A percentile compares a stretch with the other conserved stretches of the same genome.
phyloP scores from a whole-genome alignment of 768 basidiomycete species.

The Hericium alpestre region DNA sequence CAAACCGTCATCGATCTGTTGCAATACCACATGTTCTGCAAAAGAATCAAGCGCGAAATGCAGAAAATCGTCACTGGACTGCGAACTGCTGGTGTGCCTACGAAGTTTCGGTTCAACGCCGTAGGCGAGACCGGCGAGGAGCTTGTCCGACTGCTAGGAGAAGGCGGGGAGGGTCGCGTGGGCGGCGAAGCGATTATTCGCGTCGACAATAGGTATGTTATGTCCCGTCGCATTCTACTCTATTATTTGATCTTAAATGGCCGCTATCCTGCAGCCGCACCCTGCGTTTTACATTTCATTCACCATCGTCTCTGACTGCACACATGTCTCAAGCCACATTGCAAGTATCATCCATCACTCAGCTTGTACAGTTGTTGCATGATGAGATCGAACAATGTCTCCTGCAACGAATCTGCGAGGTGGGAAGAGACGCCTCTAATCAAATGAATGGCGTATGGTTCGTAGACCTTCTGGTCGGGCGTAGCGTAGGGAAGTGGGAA shows the following conservation, averaged over 20 bases:
- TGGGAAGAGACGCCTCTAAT: slow-evolving; percentile 48
- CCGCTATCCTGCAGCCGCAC: slow-evolving; percentile 39
- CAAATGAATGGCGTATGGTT: slow-evolving; percentile 57
- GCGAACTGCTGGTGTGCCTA: slow-evolving; percentile 40
- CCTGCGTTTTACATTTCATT: slow-evolving; percentile 62
- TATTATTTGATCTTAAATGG: not conserved
- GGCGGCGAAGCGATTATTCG: slow-evolving; percentile 67
- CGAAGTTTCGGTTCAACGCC: slow-evolving; percentile 46
- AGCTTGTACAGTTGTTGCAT: slow-evolving; percentile 60
- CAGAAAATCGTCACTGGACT: slow-evolving; percentile 39
- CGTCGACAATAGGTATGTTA: slow-evolving; percentile 63
- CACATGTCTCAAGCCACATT: slow-evolving; percentile 75
- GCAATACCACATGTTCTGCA: slow-evolving; percentile 70
- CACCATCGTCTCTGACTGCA: slow-evolving; percentile 68
- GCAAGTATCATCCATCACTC: slow-evolving; percentile 61
- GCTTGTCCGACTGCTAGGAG: slow-evolving; percentile 40
- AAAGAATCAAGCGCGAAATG: slow-evolving; percentile 49
- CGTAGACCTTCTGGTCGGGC: slow-evolving; percentile 57
- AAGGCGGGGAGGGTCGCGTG: slow-evolving; percentile 30
- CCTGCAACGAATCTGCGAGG: slow-evolving; percentile 55
- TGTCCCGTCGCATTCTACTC: not conserved
- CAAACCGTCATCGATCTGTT: slow-evolving; percentile 70
- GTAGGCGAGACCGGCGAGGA: slow-evolving; percentile 59
- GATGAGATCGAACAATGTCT: slow-evolving; percentile 72
- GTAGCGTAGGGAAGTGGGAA: slow-evolving; percentile 67